Evolutionary conservation across 805 yeast species (phyloP), one percentile per base, ranked within the genome.

Genomic region (Candida taoyuanica): DNA sequence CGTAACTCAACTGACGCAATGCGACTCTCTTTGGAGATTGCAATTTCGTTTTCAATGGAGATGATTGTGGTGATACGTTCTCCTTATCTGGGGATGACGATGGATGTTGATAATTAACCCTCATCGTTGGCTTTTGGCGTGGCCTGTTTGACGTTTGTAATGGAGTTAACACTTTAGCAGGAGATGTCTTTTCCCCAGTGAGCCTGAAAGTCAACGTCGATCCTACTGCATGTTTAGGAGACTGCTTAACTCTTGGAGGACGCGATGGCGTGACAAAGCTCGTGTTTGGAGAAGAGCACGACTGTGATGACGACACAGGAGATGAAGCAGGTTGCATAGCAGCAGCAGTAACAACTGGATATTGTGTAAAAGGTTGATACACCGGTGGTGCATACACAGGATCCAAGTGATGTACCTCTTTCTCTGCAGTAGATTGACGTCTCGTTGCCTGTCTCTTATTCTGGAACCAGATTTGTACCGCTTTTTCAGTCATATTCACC

Each of bases 401-500:
- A 30, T 53, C 59, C 15, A 54, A 15, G 23, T 54, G 58, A 39
- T 55, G 60, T 4, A 55, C 56, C 34, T 55, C 58, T 19, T 42
- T 52, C 21, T 52, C 58, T 11, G 55, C 36, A 21, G 45, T 55
- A 31, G 59, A 66, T 42, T 64, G 70, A 50, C 80, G 76, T 53
- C 88, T 74, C 46, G 82, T 63, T 26, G 89, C 73, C 63, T 91
- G 97, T 61, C 98, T 76, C 61, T 80, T 85, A 63, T 93, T 93
- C 65, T 93, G 98, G 65, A 93, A 93, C 98, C 98, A 93, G 46
- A 91, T 87, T 65, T 93, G 98, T 25, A 93, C 95, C 2, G 97
- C 96, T 60, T 89, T 87, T 61, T 89, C 97, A n/a, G 91, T 78
- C 98, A 93, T 93, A 49, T 79, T 80, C 29, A 93, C 94, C 47